These are phyloP conservation scores for Colletotrichum coccodes DNA, from an alignment of 2,329 filamentous ascomycete genomes.

Conservation along the genomic window DNA sequence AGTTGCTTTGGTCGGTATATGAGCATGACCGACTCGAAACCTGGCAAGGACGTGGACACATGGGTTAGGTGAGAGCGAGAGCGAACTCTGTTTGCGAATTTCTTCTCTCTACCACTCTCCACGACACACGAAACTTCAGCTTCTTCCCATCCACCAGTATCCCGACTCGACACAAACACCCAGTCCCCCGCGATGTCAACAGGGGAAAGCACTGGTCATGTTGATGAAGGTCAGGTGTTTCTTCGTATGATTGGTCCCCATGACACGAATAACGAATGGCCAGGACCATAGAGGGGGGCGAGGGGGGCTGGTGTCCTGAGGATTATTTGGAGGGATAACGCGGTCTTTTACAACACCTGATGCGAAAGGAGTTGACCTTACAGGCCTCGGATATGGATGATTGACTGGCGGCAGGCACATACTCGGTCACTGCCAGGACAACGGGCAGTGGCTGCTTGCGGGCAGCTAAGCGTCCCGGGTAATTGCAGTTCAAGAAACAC, in stretches of 20 bases:
- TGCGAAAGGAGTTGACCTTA: conserved; percentile 5
- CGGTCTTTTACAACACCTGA: conserved; percentile 18
- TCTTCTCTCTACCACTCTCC: conserved; percentile 4
- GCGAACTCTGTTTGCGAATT: conserved; percentile 18
- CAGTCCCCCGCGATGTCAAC: not conserved
- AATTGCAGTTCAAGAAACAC: conserved; percentile 33
- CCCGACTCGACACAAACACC: not conserved
- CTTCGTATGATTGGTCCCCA: conserved; percentile 6
- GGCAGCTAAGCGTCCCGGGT: conserved; percentile 9
- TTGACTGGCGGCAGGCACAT: not conserved
- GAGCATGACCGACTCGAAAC: not conserved
- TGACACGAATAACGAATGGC: conserved; percentile 15
- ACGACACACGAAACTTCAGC: conserved; percentile 3
- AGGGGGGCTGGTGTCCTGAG: not conserved
- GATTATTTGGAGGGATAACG: not conserved
- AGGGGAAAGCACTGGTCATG: conserved; percentile 1
- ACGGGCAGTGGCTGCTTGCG: conserved; percentile 7
- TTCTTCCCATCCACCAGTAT: not conserved
- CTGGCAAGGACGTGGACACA: not conserved
- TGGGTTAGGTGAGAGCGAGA: conserved; percentile 14
- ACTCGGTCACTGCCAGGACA: conserved; percentile 3
- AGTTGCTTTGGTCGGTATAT: conserved; percentile 16
- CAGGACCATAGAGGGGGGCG: not conserved
- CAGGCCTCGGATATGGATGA: conserved; percentile 2
- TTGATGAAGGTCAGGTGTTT: conserved; percentile 21